Percentiles rank a stretch among this genome's conserved stretches.
Conservation (phyloP, 164 flowering plant genomes). For the Stephania japonica region DNA sequence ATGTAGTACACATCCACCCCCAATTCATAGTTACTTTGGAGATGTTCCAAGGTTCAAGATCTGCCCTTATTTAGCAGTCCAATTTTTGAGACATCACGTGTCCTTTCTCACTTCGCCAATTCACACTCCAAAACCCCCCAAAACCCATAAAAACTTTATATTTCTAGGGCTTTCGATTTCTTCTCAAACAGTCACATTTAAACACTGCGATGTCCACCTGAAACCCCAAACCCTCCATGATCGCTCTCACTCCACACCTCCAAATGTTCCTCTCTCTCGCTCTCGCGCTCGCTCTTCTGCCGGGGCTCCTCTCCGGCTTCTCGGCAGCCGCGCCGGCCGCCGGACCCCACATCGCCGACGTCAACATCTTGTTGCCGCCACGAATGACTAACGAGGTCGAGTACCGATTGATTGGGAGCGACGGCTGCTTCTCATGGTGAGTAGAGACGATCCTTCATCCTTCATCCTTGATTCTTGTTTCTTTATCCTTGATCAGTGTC, state of each 20-base stretch:
- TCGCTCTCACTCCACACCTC: neutral
- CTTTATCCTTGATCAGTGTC: too few relatives aligned
- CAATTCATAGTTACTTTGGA: too few relatives aligned
- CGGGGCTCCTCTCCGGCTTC: neutral
- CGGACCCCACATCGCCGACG: conserved; percentile 92
- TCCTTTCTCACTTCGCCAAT: neutral
- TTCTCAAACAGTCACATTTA: too few relatives aligned
- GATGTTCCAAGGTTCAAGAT: too few relatives aligned
- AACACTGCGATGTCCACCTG: neutral
- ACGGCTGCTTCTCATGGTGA: conserved; percentile 94
- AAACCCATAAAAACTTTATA: too few relatives aligned
- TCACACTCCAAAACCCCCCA: neutral
- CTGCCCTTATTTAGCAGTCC: too few relatives aligned
- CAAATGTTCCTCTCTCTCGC: neutral
- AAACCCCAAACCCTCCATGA: neutral
- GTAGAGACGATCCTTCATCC: neutral
- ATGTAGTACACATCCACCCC: too few relatives aligned
- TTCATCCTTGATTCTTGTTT: too few relatives aligned
- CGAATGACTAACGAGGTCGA: conserved; percentile 84
- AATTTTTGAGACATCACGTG: too few relatives aligned
- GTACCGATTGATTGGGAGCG: conserved; percentile 78
- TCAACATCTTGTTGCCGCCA: conserved; percentile 84
- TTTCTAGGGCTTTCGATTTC: conserved; percentile 7
- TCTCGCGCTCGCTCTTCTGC: neutral
- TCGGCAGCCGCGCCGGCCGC: conserved; percentile 27